Base-by-base conservation (phyloP, 1,139 yeast species). In the Sugiyamaella castrensis region DNA sequence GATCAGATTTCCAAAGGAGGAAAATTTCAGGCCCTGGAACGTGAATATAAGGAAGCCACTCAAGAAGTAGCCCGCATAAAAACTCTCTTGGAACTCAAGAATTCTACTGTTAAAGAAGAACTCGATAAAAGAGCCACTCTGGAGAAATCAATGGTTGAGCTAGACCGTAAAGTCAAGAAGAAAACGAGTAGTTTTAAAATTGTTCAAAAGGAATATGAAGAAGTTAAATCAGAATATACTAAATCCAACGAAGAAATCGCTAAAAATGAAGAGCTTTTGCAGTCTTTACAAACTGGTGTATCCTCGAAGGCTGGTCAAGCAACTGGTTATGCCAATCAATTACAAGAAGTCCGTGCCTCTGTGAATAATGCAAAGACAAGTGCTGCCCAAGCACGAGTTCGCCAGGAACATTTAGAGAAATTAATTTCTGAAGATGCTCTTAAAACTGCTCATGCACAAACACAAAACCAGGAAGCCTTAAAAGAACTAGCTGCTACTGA, bases 201-300 rank as follows among this genome's bases (percentile, higher is more conserved):
- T 10, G 62, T 73, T 19, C 71, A 73, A 42, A 58, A 63, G 7
- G 71, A 73, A 9, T 82, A 78, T 58, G 71, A 72, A 2, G 57
- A 58, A 0, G 68, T 81, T 9, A 80, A 78, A 47, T 63, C 64
- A 0, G 64, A 71, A 36, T 68, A 84, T 8, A 69, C 67, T 4
- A 62, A 65, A 2, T 60, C 81, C 50, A 82, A 80, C 53, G 71
- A 71, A 6, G 73, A 74, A n/a, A 74, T 77, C 52, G 72, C 74
- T 32, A 77, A 74, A 53, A 87, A 86, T 57, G 95, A 88, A 61
- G 97, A 91, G 55, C 73, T 91, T 16, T 70, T 88, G 12, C 83
- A 95, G 4, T 82, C 95, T 0, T 73, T 94, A 37, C 82, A 92
- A 0, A 91, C 98, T 0, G 98, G 98, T 59, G 82, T 92, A 11